These are phyloP conservation scores for Lepidium didymum DNA, from an alignment of 345 rosid species.

Conservation along the genomic window DNA sequence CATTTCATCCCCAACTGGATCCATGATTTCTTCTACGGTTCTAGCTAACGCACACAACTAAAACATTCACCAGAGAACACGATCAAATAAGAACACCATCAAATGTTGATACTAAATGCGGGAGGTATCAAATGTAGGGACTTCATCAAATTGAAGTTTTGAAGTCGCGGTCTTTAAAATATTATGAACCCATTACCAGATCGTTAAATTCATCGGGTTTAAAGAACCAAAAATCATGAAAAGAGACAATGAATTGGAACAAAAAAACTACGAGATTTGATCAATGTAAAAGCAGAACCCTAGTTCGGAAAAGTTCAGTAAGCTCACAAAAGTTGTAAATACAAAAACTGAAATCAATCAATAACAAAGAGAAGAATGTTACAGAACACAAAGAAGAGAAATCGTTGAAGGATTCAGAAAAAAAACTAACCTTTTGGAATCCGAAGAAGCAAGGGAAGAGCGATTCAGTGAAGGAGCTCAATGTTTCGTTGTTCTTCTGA, in stretches of 20 bases:
- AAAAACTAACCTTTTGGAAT: constrained; percentile 16
- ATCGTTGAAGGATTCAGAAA: constrained; percentile 5
- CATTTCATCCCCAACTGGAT: constrained; percentile 50
- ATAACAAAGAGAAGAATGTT: not conserved
- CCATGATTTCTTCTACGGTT: constrained; percentile 38
- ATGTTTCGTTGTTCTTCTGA: constrained; percentile 3
- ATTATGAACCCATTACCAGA: constrained; percentile 1
- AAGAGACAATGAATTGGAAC: not conserved
- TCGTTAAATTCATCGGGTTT: not conserved
- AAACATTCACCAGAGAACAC: constrained; percentile 3
- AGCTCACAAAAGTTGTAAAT: not conserved
- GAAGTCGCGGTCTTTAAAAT: not conserved
- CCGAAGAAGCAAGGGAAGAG: not conserved
- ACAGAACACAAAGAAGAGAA: not conserved
- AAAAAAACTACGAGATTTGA: not conserved
- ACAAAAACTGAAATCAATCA: not conserved
- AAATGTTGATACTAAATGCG: not conserved
- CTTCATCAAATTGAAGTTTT: not conserved
- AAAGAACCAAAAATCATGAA: not conserved
- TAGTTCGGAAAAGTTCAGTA: constrained; percentile 4
- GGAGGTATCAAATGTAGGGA: not conserved
- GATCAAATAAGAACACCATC: not conserved
- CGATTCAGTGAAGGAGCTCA: constrained; percentile 16
- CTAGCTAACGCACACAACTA: constrained; percentile 2
- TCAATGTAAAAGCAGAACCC: constrained; percentile 16